Base-by-base conservation (phyloP, 495 filamentous ascomycete genomes). In the Penicillium canariense region DNA sequence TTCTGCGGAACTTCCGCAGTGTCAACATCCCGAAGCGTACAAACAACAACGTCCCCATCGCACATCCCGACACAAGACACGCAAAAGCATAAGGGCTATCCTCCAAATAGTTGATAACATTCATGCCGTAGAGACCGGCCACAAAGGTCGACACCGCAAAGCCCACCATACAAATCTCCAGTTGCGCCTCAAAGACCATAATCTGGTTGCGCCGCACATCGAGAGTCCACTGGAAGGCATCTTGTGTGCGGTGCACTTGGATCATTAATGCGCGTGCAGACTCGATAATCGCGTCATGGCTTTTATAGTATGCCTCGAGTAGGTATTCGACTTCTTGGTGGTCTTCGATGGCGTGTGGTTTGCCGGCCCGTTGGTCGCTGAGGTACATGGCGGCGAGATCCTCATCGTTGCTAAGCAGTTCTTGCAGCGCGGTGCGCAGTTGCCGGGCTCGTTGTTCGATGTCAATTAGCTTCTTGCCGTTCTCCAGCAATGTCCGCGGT, bases 341-440 rank as follows among this genome's bases (percentile, higher is more conserved):
- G 42, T 72, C 66, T 20, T 61, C 42, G 17, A 57, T 39, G 3
- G 32, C 44, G 53, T 72, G 69, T 11, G 59, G 56, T 5, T 57
- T 60, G 8, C 69, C 69, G 0, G 58, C 70, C 9, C 52, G 57
- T 39, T 75, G 72, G 55, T 71, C 77, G 2, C 67, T 67, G 7
- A 70, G 36, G 59, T 81, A 72, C 67, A 80, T 65, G n/a, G 68
- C 69, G 12, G 72, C 71, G 52, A 74, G 68, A 30, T 72, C 69
- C 32, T 69, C 62, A 26, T 70, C 68, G 5, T 63, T 61, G 31
- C 56, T 60, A 0, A 72, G 60, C 1, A 70, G 49, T 20, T 72
- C 68, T 35, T 61, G 60, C 5, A 66, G 30, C 1, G 63, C 57
- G 2, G 55, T 59, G 12, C 66, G 69, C 15, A 72, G 58, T 23